Percentiles rank a stretch among this genome's conserved stretches.
Evolutionary conservation across 306 rosid species (phyloP).

Genomic region (Prunus davidiana): DNA sequence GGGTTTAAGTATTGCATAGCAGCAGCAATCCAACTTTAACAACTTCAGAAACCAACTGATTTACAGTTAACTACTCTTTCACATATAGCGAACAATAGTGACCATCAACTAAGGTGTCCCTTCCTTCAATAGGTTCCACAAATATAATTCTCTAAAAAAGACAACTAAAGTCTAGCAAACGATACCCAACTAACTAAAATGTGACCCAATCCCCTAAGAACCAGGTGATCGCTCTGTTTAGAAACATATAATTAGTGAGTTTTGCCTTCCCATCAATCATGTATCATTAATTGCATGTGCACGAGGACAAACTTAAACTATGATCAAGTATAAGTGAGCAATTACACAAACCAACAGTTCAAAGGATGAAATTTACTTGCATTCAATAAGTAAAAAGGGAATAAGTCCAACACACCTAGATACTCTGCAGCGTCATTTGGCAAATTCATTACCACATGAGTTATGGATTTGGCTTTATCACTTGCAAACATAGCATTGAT

Average conservation of each 20-base stretch:
- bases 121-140: neutral
- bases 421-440: constrained; percentile 85
- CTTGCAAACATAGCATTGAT: constrained; percentile 69
- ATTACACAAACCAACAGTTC: neutral
- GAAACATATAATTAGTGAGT: neutral
- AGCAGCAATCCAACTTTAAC: neutral
- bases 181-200: neutral
- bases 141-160: neutral
- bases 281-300: neutral
- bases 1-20: neutral
- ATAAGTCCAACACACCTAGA: constrained; percentile 51
- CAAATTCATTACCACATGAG: constrained; percentile 96
- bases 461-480: constrained; percentile 68
- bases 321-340: neutral
- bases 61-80: neutral
- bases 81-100: neutral
- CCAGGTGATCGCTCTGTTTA: neutral
- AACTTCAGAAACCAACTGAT: neutral
- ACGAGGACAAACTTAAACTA: neutral
- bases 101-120: neutral
- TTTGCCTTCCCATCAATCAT: neutral
- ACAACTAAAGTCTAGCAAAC: neutral
- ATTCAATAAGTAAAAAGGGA: neutral
- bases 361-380: neutral
- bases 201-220: neutral